These are phyloP conservation scores for Alternaria rosae DNA, from an alignment of 2,329 filamentous ascomycete genomes.

Conservation along the genomic window DNA sequence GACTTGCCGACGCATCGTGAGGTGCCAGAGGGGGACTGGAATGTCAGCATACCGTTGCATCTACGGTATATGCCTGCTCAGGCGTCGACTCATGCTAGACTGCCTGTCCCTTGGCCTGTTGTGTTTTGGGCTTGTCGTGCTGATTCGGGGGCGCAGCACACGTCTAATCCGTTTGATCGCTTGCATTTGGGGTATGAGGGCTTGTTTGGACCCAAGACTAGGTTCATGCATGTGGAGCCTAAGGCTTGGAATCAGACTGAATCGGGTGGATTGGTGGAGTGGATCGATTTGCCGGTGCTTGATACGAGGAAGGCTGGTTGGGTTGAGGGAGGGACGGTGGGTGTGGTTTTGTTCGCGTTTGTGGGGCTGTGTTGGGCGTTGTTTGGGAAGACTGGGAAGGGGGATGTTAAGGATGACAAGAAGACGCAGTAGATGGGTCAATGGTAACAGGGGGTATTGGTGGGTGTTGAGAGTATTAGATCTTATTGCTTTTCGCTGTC, in stretches of 20 bases:
- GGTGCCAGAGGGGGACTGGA: conserved; percentile 57
- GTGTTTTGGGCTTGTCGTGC: conserved; percentile 91
- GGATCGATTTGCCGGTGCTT: conserved; percentile 54
- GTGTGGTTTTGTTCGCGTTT: conserved; percentile 54
- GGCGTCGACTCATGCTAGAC: conserved; percentile 41
- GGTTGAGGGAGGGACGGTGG: conserved; percentile 55
- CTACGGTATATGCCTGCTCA: conserved; percentile 74
- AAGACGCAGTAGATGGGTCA: conserved; percentile 29
- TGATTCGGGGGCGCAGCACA: conserved; percentile 70
- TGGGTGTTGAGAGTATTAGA: neutral
- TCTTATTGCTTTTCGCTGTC: conserved; percentile 2
- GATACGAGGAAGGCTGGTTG: conserved; percentile 44
- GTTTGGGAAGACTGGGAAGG: conserved; percentile 23
- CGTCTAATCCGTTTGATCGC: conserved; percentile 83
- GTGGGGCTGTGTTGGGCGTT: conserved; percentile 55
- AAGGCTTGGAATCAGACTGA: neutral
- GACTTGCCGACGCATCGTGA: conserved; percentile 25
- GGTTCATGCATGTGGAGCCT: conserved; percentile 76
- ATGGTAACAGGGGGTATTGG: neutral
- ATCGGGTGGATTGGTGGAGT: conserved; percentile 32
- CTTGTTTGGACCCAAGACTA: conserved; percentile 76
- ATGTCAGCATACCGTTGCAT: conserved; percentile 79
- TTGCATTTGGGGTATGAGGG: conserved; percentile 85
- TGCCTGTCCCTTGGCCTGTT: conserved; percentile 77
- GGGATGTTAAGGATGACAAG: conserved; percentile 10